Evolutionary conservation across 352 stramenopile genomes (phyloP), one percentile per base, ranked within the genome.

Genomic region (Phytopythium oedochilum): DNA sequence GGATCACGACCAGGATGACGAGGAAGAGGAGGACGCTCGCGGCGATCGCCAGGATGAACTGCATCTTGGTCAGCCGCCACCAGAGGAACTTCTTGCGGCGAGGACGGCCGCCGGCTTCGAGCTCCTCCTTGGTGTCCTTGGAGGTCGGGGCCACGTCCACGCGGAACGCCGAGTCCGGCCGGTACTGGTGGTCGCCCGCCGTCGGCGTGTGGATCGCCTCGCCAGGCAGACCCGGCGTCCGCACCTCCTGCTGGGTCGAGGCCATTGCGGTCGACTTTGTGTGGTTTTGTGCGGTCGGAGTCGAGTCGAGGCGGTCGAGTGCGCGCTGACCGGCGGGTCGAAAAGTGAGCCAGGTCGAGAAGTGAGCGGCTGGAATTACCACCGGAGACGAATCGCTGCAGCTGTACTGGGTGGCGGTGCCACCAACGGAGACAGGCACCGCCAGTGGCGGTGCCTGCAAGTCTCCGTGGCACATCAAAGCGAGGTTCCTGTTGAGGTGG

Each of bases 61-160:
- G 66, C 50, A 67, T 66, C 64, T 81, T 87, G 52, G 69, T 73
- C 53, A 89, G 57, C 5, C 51, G 61, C 75, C 75, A 89, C 49
- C 54, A 74, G 46, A 86, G 51, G 49, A 86, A 87, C 42, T 73
- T 73, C 54, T 73, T 73, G 25, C 57, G 65, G 23, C 64, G 64
- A 44, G 50, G 44, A 10, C 46, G n/a, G n/a, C n/a, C n/a, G n/a
- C n/a, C 58, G 42, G 62, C 64, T 49, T 73, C 64, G 10, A 22
- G 25, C 34, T 61, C 65, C 32, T 73, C 61, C 55, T 70, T 73
- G 26, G 58, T 25, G 20, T 61, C 60, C 18, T 62, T 54, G 49
- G 39, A 51, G 35, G 61, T 62, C 34, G 58, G 42, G 1, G 56
- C 53, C 44, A 69, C 53, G 35, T 67, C 58, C 34, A 73, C 45